Evolutionary conservation across 352 stramenopile species (phyloP), one percentile per base, ranked within the genome.

Genomic region (Phytophthora ohioensis): DNA sequence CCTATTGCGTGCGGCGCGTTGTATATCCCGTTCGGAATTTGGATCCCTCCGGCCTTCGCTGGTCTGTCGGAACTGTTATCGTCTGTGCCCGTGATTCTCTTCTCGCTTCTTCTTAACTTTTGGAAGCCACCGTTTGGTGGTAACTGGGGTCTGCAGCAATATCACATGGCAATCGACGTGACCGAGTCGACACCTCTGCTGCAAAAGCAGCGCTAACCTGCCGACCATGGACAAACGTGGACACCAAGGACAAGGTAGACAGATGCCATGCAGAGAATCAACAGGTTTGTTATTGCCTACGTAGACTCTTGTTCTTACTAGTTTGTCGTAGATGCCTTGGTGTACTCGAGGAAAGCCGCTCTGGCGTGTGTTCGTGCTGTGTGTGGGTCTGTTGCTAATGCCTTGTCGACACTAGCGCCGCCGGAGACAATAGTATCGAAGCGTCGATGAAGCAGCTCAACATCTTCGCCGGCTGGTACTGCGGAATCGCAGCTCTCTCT

Each of bases 1-100:
- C 84, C 87, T 31, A 56, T 94, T 41, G 85, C 87, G 12, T 91
- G 82, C 51, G 87, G 87, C 5, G 85, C 75, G 27, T 64, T 94
- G 61, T 94, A 92, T 57, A 75, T 70, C 53, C 73, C 84, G 41
- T 61, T 87, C 5, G 81, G 82, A 1, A 65, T 94, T 54, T 77
- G 71, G 60, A 84, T 94, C n/a, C 84, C 87, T 13, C 85, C 87
- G 9, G 80, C 84, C 10, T 62, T 94, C 3, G 87, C 87, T 32
- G 87, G 87, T 10, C 74, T 94, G 27, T 92, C 85, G 17, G 86
- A 93, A 58, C 61, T 92, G 36, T 60, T 93, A 7, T 91, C 82
- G 43, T 91, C 85, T 5, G 85, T 94, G n/a, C 86, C 87, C 1
- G 87, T 94, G 57, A 87, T 94, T 17, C 67, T 92, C 11, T 92